Percentiles rank a stretch among this genome's conserved stretches.
phyloP scores from a whole-genome alignment of 306 rosid genomes.

The Cucumis cinereus region DNA sequence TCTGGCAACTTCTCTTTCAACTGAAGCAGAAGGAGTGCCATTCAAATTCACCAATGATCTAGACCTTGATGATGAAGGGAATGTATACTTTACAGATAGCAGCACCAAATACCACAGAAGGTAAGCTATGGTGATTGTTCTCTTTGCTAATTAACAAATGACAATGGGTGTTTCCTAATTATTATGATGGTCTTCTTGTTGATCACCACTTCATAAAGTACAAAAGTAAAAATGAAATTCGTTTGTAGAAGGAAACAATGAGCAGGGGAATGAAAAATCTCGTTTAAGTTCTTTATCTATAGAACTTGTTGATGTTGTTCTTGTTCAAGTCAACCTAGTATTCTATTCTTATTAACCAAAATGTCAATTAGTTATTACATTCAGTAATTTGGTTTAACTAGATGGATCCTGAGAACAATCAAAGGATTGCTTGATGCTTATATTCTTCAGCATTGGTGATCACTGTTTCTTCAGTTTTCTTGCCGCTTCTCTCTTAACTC shows the following conservation, averaged over 20 bases:
- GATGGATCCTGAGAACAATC: not conserved
- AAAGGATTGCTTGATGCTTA: not conserved
- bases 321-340: not conserved
- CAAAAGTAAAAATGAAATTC: not conserved
- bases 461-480: not conserved
- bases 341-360: too few species aligned
- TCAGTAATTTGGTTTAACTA: not conserved
- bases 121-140: constrained; percentile 21
- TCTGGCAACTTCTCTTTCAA: constrained; percentile 62
- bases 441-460: not conserved
- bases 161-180: not conserved
- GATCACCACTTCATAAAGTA: not conserved
- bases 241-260: not conserved
- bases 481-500: not conserved
- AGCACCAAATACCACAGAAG: constrained; percentile 59
- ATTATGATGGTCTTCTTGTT: not conserved
- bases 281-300: not conserved
- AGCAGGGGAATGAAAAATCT: not conserved
- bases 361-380: too few species aligned
- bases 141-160: not conserved
- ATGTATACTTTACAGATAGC: constrained; percentile 81
- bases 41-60: constrained; percentile 69
- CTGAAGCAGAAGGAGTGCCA: constrained; percentile 75
- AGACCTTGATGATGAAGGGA: constrained; percentile 72
- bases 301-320: not conserved